A percentile compares a stretch with the other conserved stretches of the same genome.
Conservation (phyloP, 345 rosid species). For the Microcos paniculata region DNA sequence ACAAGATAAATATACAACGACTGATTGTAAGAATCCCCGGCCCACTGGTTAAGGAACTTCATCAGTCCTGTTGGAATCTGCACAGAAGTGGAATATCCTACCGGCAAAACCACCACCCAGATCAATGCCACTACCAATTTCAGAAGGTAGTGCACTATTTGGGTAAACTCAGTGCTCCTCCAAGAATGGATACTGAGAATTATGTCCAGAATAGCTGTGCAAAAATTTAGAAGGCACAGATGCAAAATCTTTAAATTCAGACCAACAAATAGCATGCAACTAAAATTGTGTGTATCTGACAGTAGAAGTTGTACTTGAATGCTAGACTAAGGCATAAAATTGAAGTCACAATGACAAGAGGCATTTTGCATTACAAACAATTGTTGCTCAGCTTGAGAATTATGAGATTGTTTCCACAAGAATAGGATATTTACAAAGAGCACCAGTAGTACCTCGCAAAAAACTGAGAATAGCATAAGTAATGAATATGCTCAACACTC, state of each 20-base stretch:
- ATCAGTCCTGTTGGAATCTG: slow-evolving; percentile 66
- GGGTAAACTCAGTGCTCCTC: slow-evolving; percentile 69
- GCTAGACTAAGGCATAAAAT: background rate
- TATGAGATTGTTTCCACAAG: background rate
- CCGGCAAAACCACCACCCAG: slow-evolving; percentile 81
- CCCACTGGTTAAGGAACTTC: slow-evolving; percentile 66
- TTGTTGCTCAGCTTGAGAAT: background rate
- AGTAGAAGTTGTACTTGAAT: slow-evolving; percentile 6
- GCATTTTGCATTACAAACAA: background rate
- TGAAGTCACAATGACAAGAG: background rate
- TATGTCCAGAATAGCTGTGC: slow-evolving; percentile 71
- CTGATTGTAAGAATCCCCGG: slow-evolving; percentile 51
- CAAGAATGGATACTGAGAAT: slow-evolving; percentile 83
- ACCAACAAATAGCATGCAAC: background rate
- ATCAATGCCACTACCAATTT: slow-evolving; percentile 70
- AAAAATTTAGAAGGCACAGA: background rate
- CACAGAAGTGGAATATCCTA: slow-evolving; percentile 69
- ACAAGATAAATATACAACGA: slow-evolving; percentile 67
- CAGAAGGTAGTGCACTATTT: slow-evolving; percentile 69
- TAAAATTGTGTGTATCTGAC: background rate
- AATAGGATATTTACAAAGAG: slow-evolving; percentile 1
- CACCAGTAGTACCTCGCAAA: slow-evolving; percentile 57
- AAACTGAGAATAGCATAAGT: slow-evolving; percentile 84
- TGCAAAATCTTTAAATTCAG: background rate
- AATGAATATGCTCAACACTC: slow-evolving; percentile 79